Base-by-base conservation (phyloP, 495 filamentous ascomycete genomes). In the Penicillium steckii region DNA sequence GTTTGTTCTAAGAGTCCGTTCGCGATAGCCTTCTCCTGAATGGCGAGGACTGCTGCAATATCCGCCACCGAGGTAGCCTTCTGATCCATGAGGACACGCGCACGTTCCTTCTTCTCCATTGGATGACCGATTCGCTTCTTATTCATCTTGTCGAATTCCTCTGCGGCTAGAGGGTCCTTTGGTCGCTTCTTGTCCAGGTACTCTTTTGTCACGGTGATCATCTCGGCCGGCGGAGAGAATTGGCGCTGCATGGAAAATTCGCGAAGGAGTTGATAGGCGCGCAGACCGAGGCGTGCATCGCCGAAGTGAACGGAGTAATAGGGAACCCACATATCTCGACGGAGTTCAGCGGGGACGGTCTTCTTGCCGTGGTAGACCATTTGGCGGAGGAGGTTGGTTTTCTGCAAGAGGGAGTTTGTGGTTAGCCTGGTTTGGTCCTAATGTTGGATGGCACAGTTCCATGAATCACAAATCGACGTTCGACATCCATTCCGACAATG, bases 341-440 rank as follows among this genome's bases (percentile, higher is more conserved):
- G 90, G 38, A 97, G 70, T 44, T 80, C 75, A 47, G 83, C 66
- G 4, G 91, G 91, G 27, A 87, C 78, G 54, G 89, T 86, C 63
- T 98, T 94, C 73, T 96, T 96, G 76, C 92, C 94, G 44, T 90
- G 85, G 78, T 84, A 96, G 57, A 90, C 76, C 53, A 96, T 72
- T 70, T 98, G 94, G 43, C 77, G 74, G 48, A 95, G 70, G 50
- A 84, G 73, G 51, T 74, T 79, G 69, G 81, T 82, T 72, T 87
- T 79, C 87, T 90, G 55, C 4, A 25, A 8, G 24, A 29, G 32
- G 3, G 23, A 24, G 42, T 15, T 44, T 7, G 23, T 48, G 19
- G 41, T 46, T 45, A 35, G 32, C 46, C 15, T 23, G 30, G 19
- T 21, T 24, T 10, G 35, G 22, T 46, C 8, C 8, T 24, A 42